Evolutionary conservation across 208 protist genomes (phyloP).

Genomic region (Tritrichomonas foetus): DNA sequence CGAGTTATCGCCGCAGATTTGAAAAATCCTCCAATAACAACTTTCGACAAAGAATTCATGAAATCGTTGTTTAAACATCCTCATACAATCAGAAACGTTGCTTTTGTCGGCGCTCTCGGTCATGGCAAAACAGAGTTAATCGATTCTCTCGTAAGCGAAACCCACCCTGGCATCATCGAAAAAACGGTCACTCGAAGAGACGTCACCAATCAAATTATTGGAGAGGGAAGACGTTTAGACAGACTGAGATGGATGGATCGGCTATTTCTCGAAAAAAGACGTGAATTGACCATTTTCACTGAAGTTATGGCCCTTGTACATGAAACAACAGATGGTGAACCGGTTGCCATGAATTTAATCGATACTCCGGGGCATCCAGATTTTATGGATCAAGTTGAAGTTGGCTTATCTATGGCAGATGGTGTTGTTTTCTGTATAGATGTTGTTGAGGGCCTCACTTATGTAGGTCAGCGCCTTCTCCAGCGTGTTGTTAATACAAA

Average conservation of each 20-base stretch:
- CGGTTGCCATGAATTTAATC: slow-evolving; percentile 83
- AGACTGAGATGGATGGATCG: slow-evolving; percentile 67
- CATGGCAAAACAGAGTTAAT: slow-evolving; percentile 93
- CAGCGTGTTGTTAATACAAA: not conserved
- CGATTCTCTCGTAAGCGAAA: slow-evolving; percentile 71
- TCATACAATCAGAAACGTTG: slow-evolving; percentile 76
- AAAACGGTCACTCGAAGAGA: not conserved
- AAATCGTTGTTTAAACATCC: slow-evolving; percentile 59
- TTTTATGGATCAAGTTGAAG: slow-evolving; percentile 84
- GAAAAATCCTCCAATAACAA: not conserved
- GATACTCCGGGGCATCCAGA: slow-evolving; percentile 97
- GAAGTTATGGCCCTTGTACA: slow-evolving; percentile 71
- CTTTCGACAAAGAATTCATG: slow-evolving; percentile 53
- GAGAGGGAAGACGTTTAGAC: not conserved
- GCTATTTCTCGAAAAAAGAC: slow-evolving; percentile 67
- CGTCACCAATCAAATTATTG: slow-evolving; percentile 9
- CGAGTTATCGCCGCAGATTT: not conserved
- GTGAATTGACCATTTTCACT: slow-evolving; percentile 69
- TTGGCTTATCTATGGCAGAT: slow-evolving; percentile 80
- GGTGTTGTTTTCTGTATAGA: slow-evolving; percentile 90
- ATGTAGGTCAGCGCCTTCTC: slow-evolving; percentile 23
- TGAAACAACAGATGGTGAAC: slow-evolving; percentile 57
- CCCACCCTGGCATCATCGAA: slow-evolving; percentile 59
- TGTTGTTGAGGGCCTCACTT: slow-evolving; percentile 82
- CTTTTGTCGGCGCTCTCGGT: slow-evolving; percentile 81